Evolutionary conservation across 139 green algal species (phyloP), one percentile per base, ranked within the genome.

Genomic region (Chlorella sp.): DNA sequence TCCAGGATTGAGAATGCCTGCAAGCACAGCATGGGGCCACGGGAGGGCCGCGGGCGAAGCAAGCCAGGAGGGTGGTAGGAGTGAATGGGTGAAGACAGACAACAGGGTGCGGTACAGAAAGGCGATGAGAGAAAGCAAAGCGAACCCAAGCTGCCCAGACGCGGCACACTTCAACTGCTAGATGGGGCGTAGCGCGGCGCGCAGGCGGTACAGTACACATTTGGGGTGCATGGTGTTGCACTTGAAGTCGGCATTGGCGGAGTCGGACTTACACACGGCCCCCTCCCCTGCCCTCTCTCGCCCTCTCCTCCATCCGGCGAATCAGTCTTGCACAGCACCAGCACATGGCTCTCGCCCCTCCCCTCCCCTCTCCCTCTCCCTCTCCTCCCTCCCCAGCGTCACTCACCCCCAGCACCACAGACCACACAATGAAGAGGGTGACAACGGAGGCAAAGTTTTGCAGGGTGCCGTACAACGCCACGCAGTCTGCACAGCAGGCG

Each of bases 381-480:
- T 18, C 60, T 14, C 60, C 60, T 14, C 64, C 64, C 64, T 14
- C 64, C 11, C 69, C 16, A 37, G 28, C 28, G 2, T 37, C 28
- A 9, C 83, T 87, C 68, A 88, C 84, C 84, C 84, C 86, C 18
- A 90, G 86, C n/a, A 90, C 57, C 36, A 90, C 86, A 0, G n/a
- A 68, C 86, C 86, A 90, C 26, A 90, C 30, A 19, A 90, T 85
- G 36, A 90, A 86, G n/a, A 90, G 77, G 7, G 75, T 90, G 11
- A 90, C 24, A 16, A 90, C 14, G 22, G 77, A 60, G 3, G 86
- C n/a, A 26, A 53, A 90, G 37, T 90, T 37, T 34, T 83, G 86
- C 2, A 86, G 22, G 5, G 79, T 36, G 18, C 73, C 86, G 1
- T 85, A 83, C 57, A 85, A 48, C 11, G 76, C 86, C 2, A 90